Base-by-base conservation (phyloP, 306 rosid species). In the Cucurbita moschata region DNA sequence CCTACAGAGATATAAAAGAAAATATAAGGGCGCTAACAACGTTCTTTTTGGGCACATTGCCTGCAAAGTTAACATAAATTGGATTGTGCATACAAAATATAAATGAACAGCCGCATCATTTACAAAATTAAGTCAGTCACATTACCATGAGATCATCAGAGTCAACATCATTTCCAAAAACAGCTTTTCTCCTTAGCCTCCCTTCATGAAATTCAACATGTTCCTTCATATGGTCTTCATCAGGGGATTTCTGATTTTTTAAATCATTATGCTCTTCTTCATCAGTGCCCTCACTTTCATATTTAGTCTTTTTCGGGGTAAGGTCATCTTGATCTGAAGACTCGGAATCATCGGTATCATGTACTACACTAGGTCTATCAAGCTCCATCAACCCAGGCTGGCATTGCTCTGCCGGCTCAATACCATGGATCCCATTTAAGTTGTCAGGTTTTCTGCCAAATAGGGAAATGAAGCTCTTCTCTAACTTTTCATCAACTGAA, bases 401-500 rank as follows among this genome's bases (percentile, higher is more conserved):
- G 75, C 78, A 10, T 62, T 81, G 38, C 79, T 86, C 77, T 59
- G 43, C 73, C 67, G 76, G 64, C 66, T 83, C 88, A 77, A 63
- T 58, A 72, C 60, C 58, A 7, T 13, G 57, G 73, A 57, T 73
- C 38, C 43, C 74, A 77, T 83, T 43, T 65, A 77, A 76, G 49
- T 64, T 71, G 42, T 75, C 79, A 38, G 60, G 76, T 67, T 84
- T 90, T 77, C 62, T 85, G 60, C 88, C 78, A 77, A 87, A 87
- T 74, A 90, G 40, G 70, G 74, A 77, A 78, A 90, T 85, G 75
- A 63, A 70, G 82, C 94, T 86, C 71, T 86, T 84, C 71, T 89
- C 90, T 64, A 94, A 83, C 79, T 90, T 94, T 77, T 94, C 97
- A 79, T 94, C 86, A 50, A 94, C 77, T 0, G 92, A 85, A 82